Conservation (phyloP, 2,329 filamentous ascomycete species). For the Trichoderma brevicompactum region DNA sequence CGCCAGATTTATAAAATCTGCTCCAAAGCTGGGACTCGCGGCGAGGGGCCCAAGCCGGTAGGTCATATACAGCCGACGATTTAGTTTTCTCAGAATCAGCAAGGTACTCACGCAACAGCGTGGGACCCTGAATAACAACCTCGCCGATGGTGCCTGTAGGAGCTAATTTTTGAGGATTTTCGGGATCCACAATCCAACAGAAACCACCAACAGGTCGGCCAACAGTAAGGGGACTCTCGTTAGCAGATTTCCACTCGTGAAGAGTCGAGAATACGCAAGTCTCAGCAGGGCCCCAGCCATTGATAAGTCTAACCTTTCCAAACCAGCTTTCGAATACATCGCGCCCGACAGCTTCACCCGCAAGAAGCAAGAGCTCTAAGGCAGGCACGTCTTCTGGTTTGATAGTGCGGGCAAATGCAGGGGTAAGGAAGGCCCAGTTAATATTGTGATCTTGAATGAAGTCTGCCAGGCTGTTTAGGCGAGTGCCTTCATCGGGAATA, state of each 20-base stretch:
- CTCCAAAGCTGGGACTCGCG: slow-evolving; percentile 9
- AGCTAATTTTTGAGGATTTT: slow-evolving; percentile 13
- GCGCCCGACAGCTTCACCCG: slow-evolving; percentile 5
- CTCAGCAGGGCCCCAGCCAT: slow-evolving; percentile 23
- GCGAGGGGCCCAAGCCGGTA: slow-evolving; percentile 14
- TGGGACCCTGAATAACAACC: slow-evolving; percentile 19
- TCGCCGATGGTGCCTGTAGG: slow-evolving; percentile 19
- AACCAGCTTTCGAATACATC: slow-evolving; percentile 20
- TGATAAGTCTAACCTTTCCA: slow-evolving; percentile 13
- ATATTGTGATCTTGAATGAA: slow-evolving; percentile 4
- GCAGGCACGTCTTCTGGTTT: slow-evolving; percentile 10
- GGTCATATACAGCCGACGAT: neutral
- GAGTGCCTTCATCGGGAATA: slow-evolving; percentile 14
- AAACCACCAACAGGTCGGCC: slow-evolving; percentile 23
- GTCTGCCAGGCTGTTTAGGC: neutral
- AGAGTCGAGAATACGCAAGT: slow-evolving; percentile 21
- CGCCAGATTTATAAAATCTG: slow-evolving; percentile 20
- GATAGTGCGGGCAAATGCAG: slow-evolving; percentile 10
- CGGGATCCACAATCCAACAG: slow-evolving; percentile 28
- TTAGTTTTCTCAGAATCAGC: slow-evolving; percentile 5
- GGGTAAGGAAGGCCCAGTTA: slow-evolving; percentile 12
- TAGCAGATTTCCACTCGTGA: slow-evolving; percentile 1
- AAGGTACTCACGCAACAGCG: slow-evolving; percentile 22
- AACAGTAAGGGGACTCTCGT: slow-evolving; percentile 12
- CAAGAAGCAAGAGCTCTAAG: slow-evolving; percentile 9